Percentiles rank a stretch among this genome's conserved stretches.
These are phyloP conservation scores for Aureobasidium vineae DNA, from an alignment of 2,329 filamentous ascomycete species.

Conservation along the genomic window DNA sequence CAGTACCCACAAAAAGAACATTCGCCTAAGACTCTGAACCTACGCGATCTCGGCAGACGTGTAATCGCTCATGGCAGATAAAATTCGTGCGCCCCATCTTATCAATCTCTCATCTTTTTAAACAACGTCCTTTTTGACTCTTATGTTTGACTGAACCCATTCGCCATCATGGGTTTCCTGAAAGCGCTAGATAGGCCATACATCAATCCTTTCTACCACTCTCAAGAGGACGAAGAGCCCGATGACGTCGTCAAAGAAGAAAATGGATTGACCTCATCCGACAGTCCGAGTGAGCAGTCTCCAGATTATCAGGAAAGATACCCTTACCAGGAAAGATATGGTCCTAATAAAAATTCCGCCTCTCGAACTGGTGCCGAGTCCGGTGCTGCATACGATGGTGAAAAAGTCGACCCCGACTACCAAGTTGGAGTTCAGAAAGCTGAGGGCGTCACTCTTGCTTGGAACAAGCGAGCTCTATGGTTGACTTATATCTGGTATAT, in stretches of 20 bases:
- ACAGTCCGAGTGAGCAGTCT: constrained; percentile 30
- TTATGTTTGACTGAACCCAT: not conserved
- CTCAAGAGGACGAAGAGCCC: constrained; percentile 16
- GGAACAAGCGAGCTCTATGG: constrained; percentile 34
- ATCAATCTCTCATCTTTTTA: constrained; percentile 3
- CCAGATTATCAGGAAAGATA: constrained; percentile 1
- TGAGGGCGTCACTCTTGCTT: constrained; percentile 37
- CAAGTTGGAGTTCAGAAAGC: constrained; percentile 37
- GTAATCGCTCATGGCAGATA: not conserved
- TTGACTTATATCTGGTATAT: constrained; percentile 34
- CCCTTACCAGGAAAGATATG: constrained; percentile 36
- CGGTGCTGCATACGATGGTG: constrained; percentile 23
- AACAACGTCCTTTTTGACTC: not conserved
- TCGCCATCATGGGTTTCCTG: constrained; percentile 23
- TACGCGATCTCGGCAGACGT: constrained; percentile 11
- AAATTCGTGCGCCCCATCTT: constrained; percentile 10
- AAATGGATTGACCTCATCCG: constrained; percentile 25
- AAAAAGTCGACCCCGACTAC: constrained; percentile 29
- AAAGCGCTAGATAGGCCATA: constrained; percentile 11
- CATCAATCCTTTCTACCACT: constrained; percentile 21
- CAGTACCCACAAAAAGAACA: constrained; percentile 12
- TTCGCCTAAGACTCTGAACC: not conserved
- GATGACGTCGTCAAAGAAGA: constrained; percentile 23
- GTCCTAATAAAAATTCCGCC: constrained; percentile 35
- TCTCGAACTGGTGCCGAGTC: constrained; percentile 29